Base-by-base conservation (phyloP, 805 yeast species). In the Maudiozyma saulgeensis region DNA sequence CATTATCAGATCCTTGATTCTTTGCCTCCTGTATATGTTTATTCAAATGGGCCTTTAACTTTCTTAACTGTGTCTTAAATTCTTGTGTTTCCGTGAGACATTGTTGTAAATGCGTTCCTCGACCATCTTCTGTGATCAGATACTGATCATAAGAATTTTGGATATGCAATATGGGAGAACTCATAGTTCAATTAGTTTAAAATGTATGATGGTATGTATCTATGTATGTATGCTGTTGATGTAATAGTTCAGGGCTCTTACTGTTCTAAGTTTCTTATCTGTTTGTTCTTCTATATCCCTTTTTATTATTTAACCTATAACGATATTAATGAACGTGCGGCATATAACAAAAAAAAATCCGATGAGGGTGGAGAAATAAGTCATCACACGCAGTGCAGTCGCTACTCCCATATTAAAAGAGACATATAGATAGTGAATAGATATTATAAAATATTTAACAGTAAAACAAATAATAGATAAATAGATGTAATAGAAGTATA, bases 41-140 rank as follows among this genome's bases (percentile, higher is more conserved):
- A 45, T 65, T 63, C 34, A 62, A 59, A 58, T 77, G 78, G 6
- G 74, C 76, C 53, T 66, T 66, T 53, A 75, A 59, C 51, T 72
- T 66, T 49, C 67, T 66, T 38, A 69, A 48, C 51, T 70, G 71
- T 19, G 60, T 63, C 50, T 69, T 71, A 45, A 70, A 61, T 41
- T 68, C 69, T 43, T 62, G 62, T n/a, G 63, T 60, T 39, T 67
- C 69, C 6, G 51, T 54, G 15, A 55, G 49, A 46, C 62, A 57
- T 44, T 54, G 51, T 41, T 57, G 56, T 38, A 63, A 43, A 32
- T 48, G 42, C 0, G 68, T 48, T 41, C 54, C 57, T 6, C 47
- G 41, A 3, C 28, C 28, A 4, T 51, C 45, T 4, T 52, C 57
- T 13, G 53, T 54, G 8, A 53, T 48, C 31, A 54, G 58, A 15